phyloP scores from a whole-genome alignment of 805 yeast genomes.

The Kluyveromyces wickerhamii region DNA sequence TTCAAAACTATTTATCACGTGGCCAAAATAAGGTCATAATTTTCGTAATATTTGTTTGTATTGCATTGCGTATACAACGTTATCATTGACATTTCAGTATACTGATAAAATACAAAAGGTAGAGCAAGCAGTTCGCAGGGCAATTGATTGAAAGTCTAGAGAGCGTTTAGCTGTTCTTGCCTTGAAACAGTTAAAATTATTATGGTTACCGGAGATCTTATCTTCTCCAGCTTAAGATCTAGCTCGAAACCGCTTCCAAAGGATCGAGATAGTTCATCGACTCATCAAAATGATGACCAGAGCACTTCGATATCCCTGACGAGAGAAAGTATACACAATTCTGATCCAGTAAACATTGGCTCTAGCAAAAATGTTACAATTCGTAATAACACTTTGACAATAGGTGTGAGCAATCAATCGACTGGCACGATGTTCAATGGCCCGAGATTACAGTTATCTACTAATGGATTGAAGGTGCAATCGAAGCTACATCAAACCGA shows the following conservation, averaged over 20 bases:
- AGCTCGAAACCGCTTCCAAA: background rate
- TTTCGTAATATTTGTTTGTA: no score
- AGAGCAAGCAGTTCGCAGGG: no score
- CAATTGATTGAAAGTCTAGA: no score
- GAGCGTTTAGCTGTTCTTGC: no score
- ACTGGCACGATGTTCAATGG: constrained; percentile 1
- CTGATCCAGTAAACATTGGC: background rate
- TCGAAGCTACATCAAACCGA: background rate
- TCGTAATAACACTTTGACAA: constrained; percentile 9
- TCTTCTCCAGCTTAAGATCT: constrained; percentile 4
- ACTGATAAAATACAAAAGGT: no score
- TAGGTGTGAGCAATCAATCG: constrained; percentile 6
- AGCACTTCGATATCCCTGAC: background rate
- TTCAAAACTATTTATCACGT: no score
- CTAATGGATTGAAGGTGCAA: constrained; percentile 1
- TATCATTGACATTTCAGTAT: no score
- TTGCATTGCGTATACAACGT: no score
- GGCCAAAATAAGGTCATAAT: no score
- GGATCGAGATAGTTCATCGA: background rate
- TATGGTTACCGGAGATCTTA: constrained; percentile 1
- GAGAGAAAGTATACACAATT: background rate
- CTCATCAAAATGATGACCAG: background rate
- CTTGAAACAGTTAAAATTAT: no score
- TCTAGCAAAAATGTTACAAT: constrained; percentile 8
- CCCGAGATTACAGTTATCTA: constrained; percentile 1